Conservation (phyloP, 1,284 basidiomycete species). For the Naganishia albida region DNA sequence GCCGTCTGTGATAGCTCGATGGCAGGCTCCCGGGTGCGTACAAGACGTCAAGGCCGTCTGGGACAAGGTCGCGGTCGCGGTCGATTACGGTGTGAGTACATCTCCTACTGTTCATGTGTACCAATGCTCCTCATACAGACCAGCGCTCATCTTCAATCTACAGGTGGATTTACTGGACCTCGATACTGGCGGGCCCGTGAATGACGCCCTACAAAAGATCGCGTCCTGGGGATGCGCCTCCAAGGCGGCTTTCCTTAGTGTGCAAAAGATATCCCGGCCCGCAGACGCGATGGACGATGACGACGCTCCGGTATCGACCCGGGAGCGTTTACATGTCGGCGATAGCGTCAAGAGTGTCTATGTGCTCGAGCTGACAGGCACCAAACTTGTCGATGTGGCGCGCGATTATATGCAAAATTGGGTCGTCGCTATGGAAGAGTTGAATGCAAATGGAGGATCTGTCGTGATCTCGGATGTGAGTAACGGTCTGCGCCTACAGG, state of each 20-base stretch:
- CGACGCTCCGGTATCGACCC: constrained; percentile 47
- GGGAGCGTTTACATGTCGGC: constrained; percentile 64
- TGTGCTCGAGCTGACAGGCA: constrained; percentile 61
- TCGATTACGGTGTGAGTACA: constrained; percentile 69
- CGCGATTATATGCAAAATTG: constrained; percentile 76
- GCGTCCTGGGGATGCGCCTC: constrained; percentile 15
- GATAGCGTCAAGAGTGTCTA: constrained; percentile 83
- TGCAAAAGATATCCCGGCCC: constrained; percentile 1
- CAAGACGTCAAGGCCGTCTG: constrained; percentile 48
- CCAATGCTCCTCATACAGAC: neutral
- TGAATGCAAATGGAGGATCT: constrained; percentile 52
- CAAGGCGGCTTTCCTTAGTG: constrained; percentile 41
- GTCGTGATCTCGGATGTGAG: constrained; percentile 77
- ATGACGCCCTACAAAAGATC: neutral
- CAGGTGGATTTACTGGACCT: constrained; percentile 14
- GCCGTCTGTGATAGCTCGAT: constrained; percentile 32
- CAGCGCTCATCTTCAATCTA: neutral
- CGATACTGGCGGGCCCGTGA: neutral
- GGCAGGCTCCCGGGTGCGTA: constrained; percentile 45
- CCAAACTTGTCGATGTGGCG: constrained; percentile 64
- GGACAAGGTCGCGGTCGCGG: constrained; percentile 61
- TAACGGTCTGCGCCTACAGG: constrained; percentile 16
- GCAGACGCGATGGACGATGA: constrained; percentile 31
- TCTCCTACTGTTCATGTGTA: too few species aligned
- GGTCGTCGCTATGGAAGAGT: constrained; percentile 49